Evolutionary conservation across 169 alveolate species (phyloP), one percentile per base, ranked within the genome.

Genomic region (Nephromyces sp.): DNA sequence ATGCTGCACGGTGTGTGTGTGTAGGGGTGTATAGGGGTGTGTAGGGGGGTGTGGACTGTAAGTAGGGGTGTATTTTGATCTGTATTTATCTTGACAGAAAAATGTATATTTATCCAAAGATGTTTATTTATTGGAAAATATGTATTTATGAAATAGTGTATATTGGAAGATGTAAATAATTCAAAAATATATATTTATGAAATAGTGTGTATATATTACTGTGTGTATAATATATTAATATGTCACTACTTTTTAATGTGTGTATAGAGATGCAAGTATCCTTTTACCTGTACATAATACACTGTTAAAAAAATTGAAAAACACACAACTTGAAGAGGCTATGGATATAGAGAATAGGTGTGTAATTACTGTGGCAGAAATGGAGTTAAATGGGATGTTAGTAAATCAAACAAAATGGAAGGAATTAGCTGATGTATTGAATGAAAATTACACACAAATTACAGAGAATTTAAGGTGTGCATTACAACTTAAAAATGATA

Each of bases 321-420:
- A 61, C 66, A 83, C 77, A 70, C 80, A 78, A 65, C 73, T 89
- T 72, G 68, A 75, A 43, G 75, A 75, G 22, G 90, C 85, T 21
- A 84, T 87, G 51, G 86, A 77, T 61, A 78, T 89, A 3, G 94
- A 89, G 75, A 79, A 75, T 77, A 77, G 87, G 68, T 87, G 93
- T 63, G 81, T 87, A 43, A 70, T 83, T 75, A 87, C 93, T 2
- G 87, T 87, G 6, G 88, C 87, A 32, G 88, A 82, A 57, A 89
- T 89, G 92, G 94, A 89, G 71, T 74, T 83, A 64, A 85, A 84
- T 64, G 94, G 94, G 28, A 86, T 89, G 68, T 70, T 57, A 66
- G 88, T 89, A 5, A 90, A 89, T 76, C 21, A 32, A 61, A 84
- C 62, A 6, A 84, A 69, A 43, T 80, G 90, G 75, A 64, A 79